Conservation (phyloP, 2,329 filamentous ascomycete species). For the Rutstroemia sp. region DNA sequence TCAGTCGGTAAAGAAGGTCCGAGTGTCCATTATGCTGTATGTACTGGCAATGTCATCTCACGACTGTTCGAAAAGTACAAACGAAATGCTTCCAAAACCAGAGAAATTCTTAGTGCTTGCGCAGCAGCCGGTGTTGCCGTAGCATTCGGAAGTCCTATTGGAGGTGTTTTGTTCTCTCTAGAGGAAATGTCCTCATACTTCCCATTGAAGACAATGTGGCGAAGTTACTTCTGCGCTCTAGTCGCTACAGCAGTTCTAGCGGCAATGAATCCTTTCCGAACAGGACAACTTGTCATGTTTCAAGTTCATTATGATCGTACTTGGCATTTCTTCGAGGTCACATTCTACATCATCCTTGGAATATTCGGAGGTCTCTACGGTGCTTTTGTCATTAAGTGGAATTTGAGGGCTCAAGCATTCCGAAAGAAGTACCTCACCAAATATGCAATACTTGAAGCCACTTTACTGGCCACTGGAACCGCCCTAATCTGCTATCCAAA, state of each 20-base stretch:
- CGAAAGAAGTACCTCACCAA: conserved; percentile 83
- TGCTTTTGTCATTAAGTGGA: conserved; percentile 97
- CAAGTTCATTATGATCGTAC: conserved; percentile 91
- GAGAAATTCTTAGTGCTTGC: conserved; percentile 90
- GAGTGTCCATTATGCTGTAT: conserved; percentile 98
- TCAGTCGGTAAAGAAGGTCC: conserved; percentile 97
- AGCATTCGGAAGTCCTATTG: conserved; percentile 94
- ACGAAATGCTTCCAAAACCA: conserved; percentile 84
- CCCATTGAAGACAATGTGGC: conserved; percentile 94
- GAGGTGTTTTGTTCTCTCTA: conserved; percentile 89
- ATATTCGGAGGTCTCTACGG: conserved; percentile 93
- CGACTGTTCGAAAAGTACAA: conserved; percentile 88
- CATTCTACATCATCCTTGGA: conserved; percentile 88
- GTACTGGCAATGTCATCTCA: conserved; percentile 93
- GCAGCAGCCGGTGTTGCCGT: conserved; percentile 93
- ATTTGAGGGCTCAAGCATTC: conserved; percentile 82
- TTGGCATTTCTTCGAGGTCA: conserved; percentile 95
- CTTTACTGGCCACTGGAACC: conserved; percentile 72
- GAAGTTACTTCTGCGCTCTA: conserved; percentile 94
- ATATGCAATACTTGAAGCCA: conserved; percentile 82
- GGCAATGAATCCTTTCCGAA: conserved; percentile 95
- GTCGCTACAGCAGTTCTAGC: conserved; percentile 89
- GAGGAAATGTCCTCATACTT: conserved; percentile 98
- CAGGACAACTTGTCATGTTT: conserved; percentile 98
- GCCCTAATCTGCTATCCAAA: conserved; percentile 96